These are phyloP conservation scores for Boletus fagicola DNA, from an alignment of 768 basidiomycete species.

Conservation along the genomic window DNA sequence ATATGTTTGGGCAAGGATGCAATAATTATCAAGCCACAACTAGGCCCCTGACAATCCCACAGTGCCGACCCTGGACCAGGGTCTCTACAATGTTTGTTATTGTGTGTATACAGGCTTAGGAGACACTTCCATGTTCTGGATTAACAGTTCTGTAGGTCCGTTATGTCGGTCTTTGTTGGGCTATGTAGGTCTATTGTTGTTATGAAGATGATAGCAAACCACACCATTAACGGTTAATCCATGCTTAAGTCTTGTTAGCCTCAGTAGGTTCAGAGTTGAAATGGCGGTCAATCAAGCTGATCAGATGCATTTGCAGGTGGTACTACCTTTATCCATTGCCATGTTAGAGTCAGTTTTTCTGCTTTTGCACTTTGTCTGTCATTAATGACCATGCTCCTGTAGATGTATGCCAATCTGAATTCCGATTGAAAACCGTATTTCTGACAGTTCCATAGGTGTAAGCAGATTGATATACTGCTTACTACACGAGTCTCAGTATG, in stretches of 20 bases:
- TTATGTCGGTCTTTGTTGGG: constrained; percentile 1
- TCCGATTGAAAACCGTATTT: neutral
- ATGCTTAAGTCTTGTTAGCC: neutral
- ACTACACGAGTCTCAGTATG: neutral
- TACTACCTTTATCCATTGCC: too few relatives aligned
- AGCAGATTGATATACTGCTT: neutral
- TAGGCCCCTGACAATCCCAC: neutral
- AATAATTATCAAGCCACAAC: neutral
- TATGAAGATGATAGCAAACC: neutral
- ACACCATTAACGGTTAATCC: neutral
- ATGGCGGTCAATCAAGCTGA: neutral
- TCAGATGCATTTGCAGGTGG: neutral
- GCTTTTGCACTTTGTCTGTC: neutral
- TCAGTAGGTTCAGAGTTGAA: neutral
- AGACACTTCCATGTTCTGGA: too few relatives aligned
- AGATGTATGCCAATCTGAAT: constrained; percentile 1
- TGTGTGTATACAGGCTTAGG: neutral
- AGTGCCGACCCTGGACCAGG: constrained; percentile 10
- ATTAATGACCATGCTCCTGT: neutral
- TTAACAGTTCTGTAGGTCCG: constrained; percentile 1
- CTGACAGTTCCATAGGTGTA: neutral
- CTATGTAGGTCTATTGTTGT: neutral
- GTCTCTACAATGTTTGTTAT: constrained; percentile 11
- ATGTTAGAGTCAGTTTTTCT: neutral
- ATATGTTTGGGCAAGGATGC: constrained; percentile 16